Conservation (phyloP, 768 basidiomycete species). For the Trametes cinnabarina region DNA sequence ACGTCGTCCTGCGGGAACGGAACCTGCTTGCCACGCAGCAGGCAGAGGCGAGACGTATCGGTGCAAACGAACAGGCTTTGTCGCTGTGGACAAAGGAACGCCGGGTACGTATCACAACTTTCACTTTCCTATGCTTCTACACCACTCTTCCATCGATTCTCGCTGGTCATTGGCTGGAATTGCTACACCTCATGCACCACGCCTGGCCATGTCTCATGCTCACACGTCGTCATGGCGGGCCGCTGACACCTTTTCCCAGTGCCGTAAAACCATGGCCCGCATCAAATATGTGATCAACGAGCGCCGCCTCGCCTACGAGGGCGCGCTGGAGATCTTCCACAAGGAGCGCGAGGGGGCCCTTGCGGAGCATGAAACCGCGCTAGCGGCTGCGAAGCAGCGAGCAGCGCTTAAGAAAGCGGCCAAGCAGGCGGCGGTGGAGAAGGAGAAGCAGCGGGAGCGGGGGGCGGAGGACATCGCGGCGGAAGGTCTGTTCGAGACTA, state of each 20-base stretch:
- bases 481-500: constrained; percentile 23
- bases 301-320: constrained; percentile 79
- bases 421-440: constrained; percentile 11
- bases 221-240: no score
- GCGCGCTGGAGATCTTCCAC: constrained; percentile 43
- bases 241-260: constrained; percentile 41
- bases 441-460: constrained; percentile 15
- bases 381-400: constrained; percentile 12
- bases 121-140: neutral
- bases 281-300: constrained; percentile 93
- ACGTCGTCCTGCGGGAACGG: constrained; percentile 81
- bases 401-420: no score
- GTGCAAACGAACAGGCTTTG: constrained; percentile 22
- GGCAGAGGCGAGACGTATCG: constrained; percentile 70
- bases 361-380: constrained; percentile 5
- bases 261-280: constrained; percentile 93
- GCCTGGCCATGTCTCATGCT: neutral
- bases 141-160: no score
- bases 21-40: constrained; percentile 88
- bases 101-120: constrained; percentile 17
- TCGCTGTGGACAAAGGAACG: constrained; percentile 10
- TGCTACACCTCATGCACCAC: no score
- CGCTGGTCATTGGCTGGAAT: no score
- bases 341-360: constrained; percentile 19
- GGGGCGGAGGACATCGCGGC: constrained; percentile 16